Evolutionary conservation across 2,329 filamentous ascomycete species (phyloP).

Genomic region (Furcasterigmium sp.): DNA sequence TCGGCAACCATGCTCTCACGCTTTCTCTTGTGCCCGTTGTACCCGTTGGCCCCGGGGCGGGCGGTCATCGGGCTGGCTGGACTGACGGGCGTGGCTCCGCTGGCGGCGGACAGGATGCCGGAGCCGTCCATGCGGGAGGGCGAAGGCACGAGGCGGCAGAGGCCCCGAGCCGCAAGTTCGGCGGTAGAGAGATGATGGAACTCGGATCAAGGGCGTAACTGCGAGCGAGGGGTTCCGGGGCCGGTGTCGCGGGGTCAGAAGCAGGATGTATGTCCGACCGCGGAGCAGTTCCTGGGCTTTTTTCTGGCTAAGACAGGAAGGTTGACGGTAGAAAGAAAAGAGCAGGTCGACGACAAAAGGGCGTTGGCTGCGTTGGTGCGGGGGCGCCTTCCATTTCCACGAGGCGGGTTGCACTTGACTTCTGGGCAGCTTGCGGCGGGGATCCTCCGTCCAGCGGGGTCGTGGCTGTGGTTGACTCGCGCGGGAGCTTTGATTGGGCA

Average conservation of each 20-base stretch:
- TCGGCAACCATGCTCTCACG: constrained; percentile 48
- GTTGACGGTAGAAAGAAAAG: not conserved
- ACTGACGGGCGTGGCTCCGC: constrained; percentile 44
- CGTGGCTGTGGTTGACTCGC: not conserved
- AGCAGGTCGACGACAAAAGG: not conserved
- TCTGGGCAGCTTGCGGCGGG: not conserved
- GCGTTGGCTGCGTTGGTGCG: not conserved
- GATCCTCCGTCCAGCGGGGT: not conserved
- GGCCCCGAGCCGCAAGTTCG: constrained; percentile 4
- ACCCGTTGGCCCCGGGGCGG: constrained; percentile 40
- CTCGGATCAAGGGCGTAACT: not conserved
- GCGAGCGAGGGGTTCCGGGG: constrained; percentile 2
- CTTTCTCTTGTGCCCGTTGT: constrained; percentile 56
- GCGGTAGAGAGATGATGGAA: not conserved
- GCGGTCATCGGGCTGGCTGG: constrained; percentile 51
- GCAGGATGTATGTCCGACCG: constrained; percentile 11
- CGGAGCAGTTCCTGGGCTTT: constrained; percentile 7
- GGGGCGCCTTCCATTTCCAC: not conserved
- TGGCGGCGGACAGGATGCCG: constrained; percentile 35
- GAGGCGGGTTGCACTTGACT: not conserved
- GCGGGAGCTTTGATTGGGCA: not conserved
- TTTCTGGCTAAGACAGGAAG: not conserved
- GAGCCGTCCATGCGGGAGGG: constrained; percentile 45
- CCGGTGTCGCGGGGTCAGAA: constrained; percentile 12
- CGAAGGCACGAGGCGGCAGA: not conserved